Evolutionary conservation across 257 asterid genomes (phyloP), one percentile per base, ranked within the genome.

Genomic region (Sherardia arvensis): DNA sequence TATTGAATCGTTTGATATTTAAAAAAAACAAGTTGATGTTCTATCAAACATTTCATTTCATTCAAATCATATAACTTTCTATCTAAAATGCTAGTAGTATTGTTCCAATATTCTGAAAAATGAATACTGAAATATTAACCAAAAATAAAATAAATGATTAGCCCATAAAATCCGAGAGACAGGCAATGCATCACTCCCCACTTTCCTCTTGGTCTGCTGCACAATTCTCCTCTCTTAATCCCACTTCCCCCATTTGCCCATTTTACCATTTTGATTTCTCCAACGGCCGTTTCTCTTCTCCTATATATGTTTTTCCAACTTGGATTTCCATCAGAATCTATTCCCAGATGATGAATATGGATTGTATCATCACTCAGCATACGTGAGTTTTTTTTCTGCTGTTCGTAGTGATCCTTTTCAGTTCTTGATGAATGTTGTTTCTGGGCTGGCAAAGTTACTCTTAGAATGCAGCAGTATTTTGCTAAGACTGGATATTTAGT

Each of bases 281-380:
- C 27, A 53, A 53, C 28, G 58, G 77, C 69, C 67, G 32, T 47
- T 34, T 68, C 47, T 54, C 32, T 49, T 21, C 26, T 49, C 56
- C 26, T 21, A 49, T 49, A 59, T n/a, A 12, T 36, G n/a, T n/a
- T 14, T 43, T 20, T 10, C 36, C 15, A 49, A 49, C 56, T 49
- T 4, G 27, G 56, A 49, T 7, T 49, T 7, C 20, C n/a, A n/a
- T n/a, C n/a, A n/a, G n/a, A n/a, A n/a, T n/a, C n/a, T n/a, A n/a
- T n/a, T 51, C 49, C 60, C 23, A 6, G 26, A 49, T 45, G n/a
- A n/a, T n/a, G n/a, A 32, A 10, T 6, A 68, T 73, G 77, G 66
- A 57, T 33, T 51, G 9, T 14, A 47, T 17, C 40, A 38, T 17
- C 40, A 38, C 20, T 40, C 32, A 57, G 7, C 0, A 27, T 51